Conservation (phyloP, 2,329 filamentous ascomycete species). For the Macrophomina pseudophaseolina region DNA sequence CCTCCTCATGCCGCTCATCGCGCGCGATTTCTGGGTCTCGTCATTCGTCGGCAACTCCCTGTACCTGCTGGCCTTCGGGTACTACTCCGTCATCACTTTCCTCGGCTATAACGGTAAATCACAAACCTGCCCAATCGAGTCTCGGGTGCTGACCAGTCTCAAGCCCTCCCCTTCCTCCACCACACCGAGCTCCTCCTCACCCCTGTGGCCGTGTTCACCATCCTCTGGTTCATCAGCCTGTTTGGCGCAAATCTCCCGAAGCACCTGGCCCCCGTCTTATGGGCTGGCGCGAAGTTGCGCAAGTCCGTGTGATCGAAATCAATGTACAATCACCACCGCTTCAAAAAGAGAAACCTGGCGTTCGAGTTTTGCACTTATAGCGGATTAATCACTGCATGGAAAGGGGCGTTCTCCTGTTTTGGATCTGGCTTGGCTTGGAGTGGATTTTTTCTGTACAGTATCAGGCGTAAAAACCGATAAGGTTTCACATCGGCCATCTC, state of each 20-base stretch:
- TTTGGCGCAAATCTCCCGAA: constrained; percentile 58
- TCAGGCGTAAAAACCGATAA: constrained; percentile 6
- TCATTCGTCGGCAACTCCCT: constrained; percentile 68
- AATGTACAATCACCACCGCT: neutral
- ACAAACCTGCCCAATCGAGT: neutral
- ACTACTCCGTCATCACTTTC: constrained; percentile 73
- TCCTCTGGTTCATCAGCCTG: constrained; percentile 62
- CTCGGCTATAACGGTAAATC: constrained; percentile 66
- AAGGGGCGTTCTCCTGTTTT: constrained; percentile 8
- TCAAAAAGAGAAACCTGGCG: neutral
- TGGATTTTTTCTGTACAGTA: neutral
- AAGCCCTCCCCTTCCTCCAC: constrained; percentile 68
- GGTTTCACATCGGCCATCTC: neutral
- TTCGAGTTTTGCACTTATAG: constrained; percentile 20
- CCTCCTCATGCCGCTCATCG: constrained; percentile 66
- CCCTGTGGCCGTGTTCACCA: constrained; percentile 63
- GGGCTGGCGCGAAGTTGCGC: constrained; percentile 53
- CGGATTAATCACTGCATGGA: constrained; percentile 12
- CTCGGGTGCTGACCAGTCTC: constrained; percentile 27
- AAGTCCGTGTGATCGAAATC: constrained; percentile 41
- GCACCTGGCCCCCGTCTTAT: constrained; percentile 57
- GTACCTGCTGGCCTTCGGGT: constrained; percentile 68
- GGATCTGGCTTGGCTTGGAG: neutral
- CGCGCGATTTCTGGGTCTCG: constrained; percentile 60
- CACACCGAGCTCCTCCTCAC: constrained; percentile 69